Percentiles rank a stretch among this genome's conserved stretches.
Evolutionary conservation across 305 asterid species (phyloP).

Genomic region (Coffea humblotiana): DNA sequence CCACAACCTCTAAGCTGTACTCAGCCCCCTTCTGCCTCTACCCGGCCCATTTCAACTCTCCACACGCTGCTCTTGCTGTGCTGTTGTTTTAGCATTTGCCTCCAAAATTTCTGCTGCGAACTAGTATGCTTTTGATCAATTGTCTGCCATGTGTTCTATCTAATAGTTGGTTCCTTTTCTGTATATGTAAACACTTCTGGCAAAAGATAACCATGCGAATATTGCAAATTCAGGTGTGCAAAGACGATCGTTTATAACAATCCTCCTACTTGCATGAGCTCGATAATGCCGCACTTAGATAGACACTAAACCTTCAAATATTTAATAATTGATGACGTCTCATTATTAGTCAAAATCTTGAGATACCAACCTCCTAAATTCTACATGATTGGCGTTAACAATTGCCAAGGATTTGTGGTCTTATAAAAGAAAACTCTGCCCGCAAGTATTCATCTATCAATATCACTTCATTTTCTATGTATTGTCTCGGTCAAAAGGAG

Average conservation of each 20-base stretch:
- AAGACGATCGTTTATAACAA: background rate
- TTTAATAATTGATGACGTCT: background rate
- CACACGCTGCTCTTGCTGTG: constrained; percentile 7
- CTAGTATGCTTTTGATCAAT: too few relatives aligned
- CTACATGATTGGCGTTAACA: too few relatives aligned
- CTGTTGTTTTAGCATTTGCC: background rate
- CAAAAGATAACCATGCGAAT: too few relatives aligned
- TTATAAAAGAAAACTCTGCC: background rate
- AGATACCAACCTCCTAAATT: background rate
- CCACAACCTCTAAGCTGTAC: constrained; percentile 4
- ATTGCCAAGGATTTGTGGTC: background rate
- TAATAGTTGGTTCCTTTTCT: too few relatives aligned
- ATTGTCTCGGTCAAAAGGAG: too few relatives aligned
- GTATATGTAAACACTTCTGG: too few relatives aligned
- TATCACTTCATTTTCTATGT: too few relatives aligned
- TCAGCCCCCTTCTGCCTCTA: background rate
- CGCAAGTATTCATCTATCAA: too few relatives aligned
- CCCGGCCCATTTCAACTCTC: background rate
- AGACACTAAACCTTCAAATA: too few relatives aligned
- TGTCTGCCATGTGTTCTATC: too few relatives aligned
- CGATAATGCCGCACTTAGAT: background rate
- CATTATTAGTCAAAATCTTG: background rate
- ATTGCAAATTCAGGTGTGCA: background rate
- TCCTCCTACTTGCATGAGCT: background rate
- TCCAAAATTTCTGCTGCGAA: background rate